phyloP scores from a whole-genome alignment of 2,329 filamentous ascomycete species.

The Samsoniella hepiali region DNA sequence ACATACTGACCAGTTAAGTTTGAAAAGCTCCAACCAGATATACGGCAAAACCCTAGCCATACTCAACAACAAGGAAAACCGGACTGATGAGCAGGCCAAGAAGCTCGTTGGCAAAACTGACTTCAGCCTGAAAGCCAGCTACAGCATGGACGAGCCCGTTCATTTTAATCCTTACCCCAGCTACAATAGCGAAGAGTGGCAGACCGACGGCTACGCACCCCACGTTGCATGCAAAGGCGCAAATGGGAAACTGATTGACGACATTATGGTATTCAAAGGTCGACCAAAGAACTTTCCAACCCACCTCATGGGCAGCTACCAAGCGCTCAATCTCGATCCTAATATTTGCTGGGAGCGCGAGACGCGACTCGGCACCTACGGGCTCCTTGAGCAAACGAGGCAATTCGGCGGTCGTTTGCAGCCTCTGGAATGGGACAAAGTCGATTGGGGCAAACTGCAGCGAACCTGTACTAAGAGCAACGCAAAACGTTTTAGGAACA shows the following conservation, averaged over 20 bases:
- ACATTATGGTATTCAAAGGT: slow-evolving; percentile 63
- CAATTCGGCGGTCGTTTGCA: slow-evolving; percentile 38
- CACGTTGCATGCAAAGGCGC: slow-evolving; percentile 65
- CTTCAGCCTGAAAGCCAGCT: slow-evolving; percentile 32
- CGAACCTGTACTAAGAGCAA: slow-evolving; percentile 64
- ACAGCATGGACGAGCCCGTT: slow-evolving; percentile 47
- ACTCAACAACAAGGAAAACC: slow-evolving; percentile 41
- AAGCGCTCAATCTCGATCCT: slow-evolving; percentile 56
- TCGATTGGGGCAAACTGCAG: slow-evolving; percentile 71
- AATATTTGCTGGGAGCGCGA: slow-evolving; percentile 67
- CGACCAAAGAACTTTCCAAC: slow-evolving; percentile 56
- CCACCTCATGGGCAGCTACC: slow-evolving; percentile 61
- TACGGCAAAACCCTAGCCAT: slow-evolving; percentile 54
- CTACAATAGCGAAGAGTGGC: slow-evolving; percentile 64
- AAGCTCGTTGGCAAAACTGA: slow-evolving; percentile 34
- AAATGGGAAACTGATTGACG: slow-evolving; percentile 55
- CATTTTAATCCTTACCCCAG: slow-evolving; percentile 69
- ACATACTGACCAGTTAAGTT: slow-evolving; percentile 23
- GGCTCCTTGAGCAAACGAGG: slow-evolving; percentile 48
- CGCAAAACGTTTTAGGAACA: slow-evolving; percentile 56
- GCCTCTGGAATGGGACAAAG: slow-evolving; percentile 56
- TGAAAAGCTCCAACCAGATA: slow-evolving; percentile 44
- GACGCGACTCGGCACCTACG: slow-evolving; percentile 66
- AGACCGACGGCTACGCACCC: slow-evolving; percentile 50
- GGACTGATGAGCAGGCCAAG: slow-evolving; percentile 30